These are phyloP conservation scores for Neopestalotiopsis sp. DNA, from an alignment of 2,329 filamentous ascomycete species.

Conservation along the genomic window DNA sequence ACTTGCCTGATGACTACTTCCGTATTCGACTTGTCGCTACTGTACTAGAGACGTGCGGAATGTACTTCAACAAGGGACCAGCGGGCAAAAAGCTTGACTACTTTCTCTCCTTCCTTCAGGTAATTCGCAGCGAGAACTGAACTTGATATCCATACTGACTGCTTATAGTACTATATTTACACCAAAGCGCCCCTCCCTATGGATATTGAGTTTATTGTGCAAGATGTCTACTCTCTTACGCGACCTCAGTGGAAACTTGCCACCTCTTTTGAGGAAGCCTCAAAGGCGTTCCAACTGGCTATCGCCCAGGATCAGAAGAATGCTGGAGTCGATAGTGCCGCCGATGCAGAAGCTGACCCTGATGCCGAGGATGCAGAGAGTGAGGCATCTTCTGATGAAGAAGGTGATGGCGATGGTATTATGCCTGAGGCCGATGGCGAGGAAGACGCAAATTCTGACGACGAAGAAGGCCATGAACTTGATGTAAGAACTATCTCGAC, in stretches of 20 bases:
- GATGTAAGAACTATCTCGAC: slow-evolving; percentile 49
- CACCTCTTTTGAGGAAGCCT: slow-evolving; percentile 80
- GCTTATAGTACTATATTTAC: slow-evolving; percentile 84
- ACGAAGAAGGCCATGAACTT: slow-evolving; percentile 57
- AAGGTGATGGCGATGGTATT: slow-evolving; percentile 66
- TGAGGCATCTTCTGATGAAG: slow-evolving; percentile 76
- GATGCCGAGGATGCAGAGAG: slow-evolving; percentile 60
- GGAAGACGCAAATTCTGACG: slow-evolving; percentile 60
- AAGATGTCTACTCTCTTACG: slow-evolving; percentile 85
- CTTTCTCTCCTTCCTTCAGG: slow-evolving; percentile 93
- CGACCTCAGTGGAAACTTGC: slow-evolving; percentile 93
- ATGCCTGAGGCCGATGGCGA: slow-evolving; percentile 68
- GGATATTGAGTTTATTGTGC: slow-evolving; percentile 96
- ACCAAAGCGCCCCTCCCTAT: slow-evolving; percentile 90
- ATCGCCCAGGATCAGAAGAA: slow-evolving; percentile 88
- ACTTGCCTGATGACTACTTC: slow-evolving; percentile 94
- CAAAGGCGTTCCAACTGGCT: slow-evolving; percentile 83
- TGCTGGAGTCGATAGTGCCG: slow-evolving; percentile 70
- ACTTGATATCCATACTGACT: slow-evolving; percentile 20
- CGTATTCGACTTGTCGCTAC: slow-evolving; percentile 89
- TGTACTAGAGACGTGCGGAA: slow-evolving; percentile 90
- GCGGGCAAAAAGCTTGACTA: slow-evolving; percentile 98
- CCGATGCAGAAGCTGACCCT: slow-evolving; percentile 47
- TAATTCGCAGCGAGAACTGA: slow-evolving; percentile 38
- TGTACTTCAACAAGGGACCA: slow-evolving; percentile 92